Evolutionary conservation across 2,329 filamentous ascomycete genomes (phyloP), one percentile per base, ranked within the genome.

Genomic region (Catunica adiposa): DNA sequence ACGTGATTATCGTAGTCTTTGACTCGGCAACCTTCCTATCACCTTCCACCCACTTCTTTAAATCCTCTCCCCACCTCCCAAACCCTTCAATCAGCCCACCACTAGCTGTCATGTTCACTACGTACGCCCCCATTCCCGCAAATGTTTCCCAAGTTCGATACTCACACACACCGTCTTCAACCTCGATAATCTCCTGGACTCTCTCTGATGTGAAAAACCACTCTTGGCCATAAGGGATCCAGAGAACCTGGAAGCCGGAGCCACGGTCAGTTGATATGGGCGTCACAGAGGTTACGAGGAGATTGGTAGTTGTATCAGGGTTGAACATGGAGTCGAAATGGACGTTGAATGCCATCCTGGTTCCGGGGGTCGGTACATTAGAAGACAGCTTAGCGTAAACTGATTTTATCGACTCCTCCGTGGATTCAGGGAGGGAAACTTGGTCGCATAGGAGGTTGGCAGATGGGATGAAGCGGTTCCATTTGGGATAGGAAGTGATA

Each of bases 71-170:
- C 67, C 70, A 73, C 53, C 65, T 63, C 20, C 63, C 63, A 59
- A 73, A 69, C 15, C 67, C 66, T 5, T 62, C 63, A 31, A 63
- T 60, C 26, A 74, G 58, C 58, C 63, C 60, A 1, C 44, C 54
- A 1, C 67, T 68, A 17, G 67, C 64, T 1, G 64, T 60, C 25
- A 61, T 37, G 61, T 61, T 66, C 6, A 72, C 63, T 15, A 67
- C 61, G 4, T 63, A 63, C 5, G 64, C 69, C 51, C 72, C 29
- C 3, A 65, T 53, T 0, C 72, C 71, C 17, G 68, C 68, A 61
- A 73, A 73, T 9, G 71, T 73, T 64, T 74, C 71, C 67, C 68
- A 73, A 62, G 65, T 59, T 67, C 67, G 5, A 67, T 71, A 14
- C 63, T 31, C 22, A 46, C 65, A 17, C 61, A 63, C 3, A n/a